Conservation (phyloP, 2,329 filamentous ascomycete species). For the Sporothrix dimorphospora region DNA sequence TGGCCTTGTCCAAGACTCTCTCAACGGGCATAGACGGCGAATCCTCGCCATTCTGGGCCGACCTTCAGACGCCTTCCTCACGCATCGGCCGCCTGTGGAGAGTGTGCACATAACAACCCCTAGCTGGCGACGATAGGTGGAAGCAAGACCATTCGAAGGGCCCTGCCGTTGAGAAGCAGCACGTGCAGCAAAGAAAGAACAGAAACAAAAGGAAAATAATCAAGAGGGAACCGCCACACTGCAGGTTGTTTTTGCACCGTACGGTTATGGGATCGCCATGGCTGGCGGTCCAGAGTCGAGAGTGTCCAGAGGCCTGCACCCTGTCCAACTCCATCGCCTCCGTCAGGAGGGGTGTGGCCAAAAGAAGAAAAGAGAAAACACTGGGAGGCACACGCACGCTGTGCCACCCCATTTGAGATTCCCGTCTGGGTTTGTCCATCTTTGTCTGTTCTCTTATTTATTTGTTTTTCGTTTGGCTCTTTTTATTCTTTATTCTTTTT, state of each 20-base stretch:
- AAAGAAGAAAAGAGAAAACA: constrained; percentile 13
- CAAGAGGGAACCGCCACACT: constrained; percentile 18
- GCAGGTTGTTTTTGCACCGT: constrained; percentile 6
- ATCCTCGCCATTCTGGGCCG: neutral
- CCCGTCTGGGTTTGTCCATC: constrained; percentile 4
- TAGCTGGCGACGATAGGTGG: neutral
- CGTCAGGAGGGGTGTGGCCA: constrained; percentile 18
- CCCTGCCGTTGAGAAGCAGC: neutral
- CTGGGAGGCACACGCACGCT: constrained; percentile 7
- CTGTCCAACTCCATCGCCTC: constrained; percentile 11
- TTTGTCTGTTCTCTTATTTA: neutral
- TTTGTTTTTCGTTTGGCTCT: neutral
- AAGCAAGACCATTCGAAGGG: neutral
- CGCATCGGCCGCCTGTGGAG: neutral
- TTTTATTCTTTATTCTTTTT: neutral
- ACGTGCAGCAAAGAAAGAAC: neutral
- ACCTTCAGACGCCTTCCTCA: neutral
- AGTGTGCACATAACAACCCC: constrained; percentile 8
- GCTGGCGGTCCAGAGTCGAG: constrained; percentile 1
- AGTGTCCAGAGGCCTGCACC: neutral
- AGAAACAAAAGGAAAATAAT: neutral
- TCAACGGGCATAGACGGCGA: neutral
- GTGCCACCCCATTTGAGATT: constrained; percentile 17
- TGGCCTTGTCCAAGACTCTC: neutral
- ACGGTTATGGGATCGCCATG: constrained; percentile 18